Conservation (phyloP, 306 rosid genomes). For the Prunus fruticosa region DNA sequence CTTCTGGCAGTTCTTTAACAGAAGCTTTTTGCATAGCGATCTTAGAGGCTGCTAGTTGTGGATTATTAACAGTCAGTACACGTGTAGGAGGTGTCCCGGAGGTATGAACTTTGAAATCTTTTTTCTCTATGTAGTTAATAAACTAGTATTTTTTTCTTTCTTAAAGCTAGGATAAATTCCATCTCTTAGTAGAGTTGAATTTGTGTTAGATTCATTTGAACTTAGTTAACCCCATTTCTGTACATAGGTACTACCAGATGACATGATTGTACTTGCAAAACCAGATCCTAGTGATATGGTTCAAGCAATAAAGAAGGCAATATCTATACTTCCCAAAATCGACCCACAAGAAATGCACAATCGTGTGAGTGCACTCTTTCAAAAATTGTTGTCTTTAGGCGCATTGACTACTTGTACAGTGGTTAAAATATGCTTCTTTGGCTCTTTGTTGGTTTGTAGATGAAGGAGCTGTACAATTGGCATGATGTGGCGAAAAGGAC, state of each 20-base stretch:
- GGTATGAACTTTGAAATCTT: slow-evolving; percentile 37
- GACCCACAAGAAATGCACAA: slow-evolving; percentile 82
- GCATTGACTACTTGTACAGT: slow-evolving; percentile 19
- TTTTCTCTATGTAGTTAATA: slow-evolving; percentile 11
- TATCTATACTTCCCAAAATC: slow-evolving; percentile 66
- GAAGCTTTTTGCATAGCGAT: slow-evolving; percentile 99
- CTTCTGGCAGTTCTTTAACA: slow-evolving; percentile 71
- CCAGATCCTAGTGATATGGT: slow-evolving; percentile 93
- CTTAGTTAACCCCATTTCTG: slow-evolving; percentile 23
- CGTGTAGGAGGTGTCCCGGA: slow-evolving; percentile 96
- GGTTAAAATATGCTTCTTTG: slow-evolving; percentile 12
- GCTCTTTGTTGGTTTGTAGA: slow-evolving; percentile 28
- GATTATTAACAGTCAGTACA: slow-evolving; percentile 88
- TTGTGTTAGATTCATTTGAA: background rate
- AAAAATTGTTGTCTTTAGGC: background rate
- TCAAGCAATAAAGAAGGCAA: slow-evolving; percentile 65
- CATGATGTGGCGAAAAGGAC: slow-evolving; percentile 89
- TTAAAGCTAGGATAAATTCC: background rate
- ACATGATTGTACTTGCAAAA: slow-evolving; percentile 87
- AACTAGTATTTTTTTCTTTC: background rate
- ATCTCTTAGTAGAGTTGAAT: background rate
- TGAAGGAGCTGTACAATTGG: slow-evolving; percentile 84
- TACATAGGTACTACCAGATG: slow-evolving; percentile 82
- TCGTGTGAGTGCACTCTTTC: slow-evolving; percentile 55
- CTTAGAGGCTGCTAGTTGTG: slow-evolving; percentile 97